These are phyloP conservation scores for Saccharomyces pastorianus DNA, from an alignment of 1,139 yeast genomes.

Conservation along the genomic window DNA sequence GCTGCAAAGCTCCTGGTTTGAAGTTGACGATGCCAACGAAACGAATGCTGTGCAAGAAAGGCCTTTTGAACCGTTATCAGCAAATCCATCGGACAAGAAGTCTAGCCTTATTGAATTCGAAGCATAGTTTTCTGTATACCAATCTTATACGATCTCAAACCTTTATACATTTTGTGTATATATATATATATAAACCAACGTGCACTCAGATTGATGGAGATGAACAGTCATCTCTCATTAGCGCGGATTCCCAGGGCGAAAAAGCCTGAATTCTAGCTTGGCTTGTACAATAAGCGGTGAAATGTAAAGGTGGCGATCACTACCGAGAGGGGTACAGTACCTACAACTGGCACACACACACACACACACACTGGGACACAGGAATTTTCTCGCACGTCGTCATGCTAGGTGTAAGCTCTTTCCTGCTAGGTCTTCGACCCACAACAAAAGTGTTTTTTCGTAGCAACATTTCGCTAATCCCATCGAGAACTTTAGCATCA, in stretches of 20 bases:
- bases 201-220: neutral
- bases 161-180: neutral
- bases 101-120: conserved; percentile 13
- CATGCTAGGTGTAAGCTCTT: neutral
- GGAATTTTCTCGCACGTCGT: neutral
- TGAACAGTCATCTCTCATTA: neutral
- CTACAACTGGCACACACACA: neutral
- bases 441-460: neutral
- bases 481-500: neutral
- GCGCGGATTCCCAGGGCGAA: conserved; percentile 1
- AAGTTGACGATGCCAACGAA: conserved; percentile 9
- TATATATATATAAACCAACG: neutral
- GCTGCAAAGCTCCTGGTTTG: conserved; percentile 12
- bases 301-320: neutral
- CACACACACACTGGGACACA: neutral
- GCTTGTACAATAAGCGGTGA: neutral
- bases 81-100: conserved; percentile 4
- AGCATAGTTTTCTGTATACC: conserved; percentile 5
- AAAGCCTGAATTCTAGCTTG: neutral
- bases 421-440: neutral
- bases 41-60: conserved; percentile 2
- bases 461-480: neutral
- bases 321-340: neutral
- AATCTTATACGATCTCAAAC: neutral
- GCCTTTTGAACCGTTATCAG: conserved; percentile 8